These are phyloP conservation scores for Pholiota adiposa DNA, from an alignment of 1,284 basidiomycete genomes.

Conservation along the genomic window DNA sequence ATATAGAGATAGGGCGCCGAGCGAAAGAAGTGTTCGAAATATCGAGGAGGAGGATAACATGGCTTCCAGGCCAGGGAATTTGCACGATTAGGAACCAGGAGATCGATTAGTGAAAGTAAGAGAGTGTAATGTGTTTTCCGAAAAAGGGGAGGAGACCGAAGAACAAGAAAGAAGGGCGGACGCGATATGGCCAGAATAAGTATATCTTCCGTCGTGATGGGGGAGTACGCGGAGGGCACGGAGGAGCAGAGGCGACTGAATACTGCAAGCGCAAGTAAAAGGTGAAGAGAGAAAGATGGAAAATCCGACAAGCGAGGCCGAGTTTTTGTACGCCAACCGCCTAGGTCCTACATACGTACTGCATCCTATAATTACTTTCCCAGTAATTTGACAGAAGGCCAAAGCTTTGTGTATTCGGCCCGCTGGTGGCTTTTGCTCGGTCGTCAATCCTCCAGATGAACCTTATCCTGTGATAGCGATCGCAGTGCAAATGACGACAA, in stretches of 20 bases:
- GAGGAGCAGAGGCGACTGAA: background rate
- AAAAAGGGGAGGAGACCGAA: background rate
- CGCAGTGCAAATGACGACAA: background rate
- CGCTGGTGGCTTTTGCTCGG: background rate
- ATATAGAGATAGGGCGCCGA: background rate
- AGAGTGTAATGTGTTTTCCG: background rate
- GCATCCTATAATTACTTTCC: background rate
- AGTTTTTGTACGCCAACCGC: background rate
- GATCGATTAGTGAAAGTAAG: background rate
- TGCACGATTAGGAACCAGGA: background rate
- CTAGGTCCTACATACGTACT: background rate
- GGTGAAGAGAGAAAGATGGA: background rate
- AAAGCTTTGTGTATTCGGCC: background rate
- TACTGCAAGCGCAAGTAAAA: background rate
- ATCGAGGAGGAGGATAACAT: background rate
- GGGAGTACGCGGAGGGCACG: background rate
- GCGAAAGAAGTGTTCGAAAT: background rate
- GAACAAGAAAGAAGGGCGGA: background rate
- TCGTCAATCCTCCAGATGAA: background rate
- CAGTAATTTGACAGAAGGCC: background rate
- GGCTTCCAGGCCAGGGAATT: background rate
- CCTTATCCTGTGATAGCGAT: background rate
- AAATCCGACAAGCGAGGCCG: background rate
- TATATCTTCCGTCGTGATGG: background rate
- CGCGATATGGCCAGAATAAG: background rate